These are phyloP conservation scores for Mercurialis annua DNA, from an alignment of 345 rosid genomes.

Conservation along the genomic window DNA sequence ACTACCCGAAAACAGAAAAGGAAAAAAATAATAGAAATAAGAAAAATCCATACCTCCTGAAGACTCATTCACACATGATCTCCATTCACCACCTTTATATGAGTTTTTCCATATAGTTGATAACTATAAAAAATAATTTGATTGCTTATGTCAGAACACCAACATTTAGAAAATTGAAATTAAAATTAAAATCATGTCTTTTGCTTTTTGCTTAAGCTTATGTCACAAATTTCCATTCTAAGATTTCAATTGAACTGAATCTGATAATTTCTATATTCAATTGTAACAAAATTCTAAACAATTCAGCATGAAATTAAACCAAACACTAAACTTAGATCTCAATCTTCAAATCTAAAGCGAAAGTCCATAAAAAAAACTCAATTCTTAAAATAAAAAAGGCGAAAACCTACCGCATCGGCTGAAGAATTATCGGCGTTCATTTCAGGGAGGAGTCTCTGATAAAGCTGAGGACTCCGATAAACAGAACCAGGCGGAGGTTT, in stretches of 20 bases:
- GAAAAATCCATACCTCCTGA: slow-evolving; percentile 52
- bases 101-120: slow-evolving; percentile 87
- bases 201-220: too few relatives aligned
- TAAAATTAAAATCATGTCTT: not conserved
- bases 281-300: not conserved
- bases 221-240: too few relatives aligned
- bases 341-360: slow-evolving; percentile 4
- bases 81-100: slow-evolving; percentile 77
- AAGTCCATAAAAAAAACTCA: not conserved
- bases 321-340: not conserved
- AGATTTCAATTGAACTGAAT: too few relatives aligned
- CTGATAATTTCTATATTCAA: not conserved
- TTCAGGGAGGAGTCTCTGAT: slow-evolving; percentile 71
- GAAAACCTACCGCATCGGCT: slow-evolving; percentile 71
- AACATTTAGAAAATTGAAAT: not conserved
- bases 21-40: not conserved
- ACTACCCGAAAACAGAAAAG: not conserved
- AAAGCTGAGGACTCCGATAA: slow-evolving; percentile 88
- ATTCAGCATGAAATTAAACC: not conserved
- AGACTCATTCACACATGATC: slow-evolving; percentile 64
- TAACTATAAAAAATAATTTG: slow-evolving; percentile 44
- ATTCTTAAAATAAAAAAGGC: not conserved
- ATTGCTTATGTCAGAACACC: slow-evolving; percentile 7
- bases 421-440: slow-evolving; percentile 94
- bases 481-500: slow-evolving; percentile 82